Percentiles rank a stretch among this genome's conserved stretches.
These are phyloP conservation scores for Ceratobasidium sp. DNA, from an alignment of 1,284 basidiomycete species.

Conservation along the genomic window DNA sequence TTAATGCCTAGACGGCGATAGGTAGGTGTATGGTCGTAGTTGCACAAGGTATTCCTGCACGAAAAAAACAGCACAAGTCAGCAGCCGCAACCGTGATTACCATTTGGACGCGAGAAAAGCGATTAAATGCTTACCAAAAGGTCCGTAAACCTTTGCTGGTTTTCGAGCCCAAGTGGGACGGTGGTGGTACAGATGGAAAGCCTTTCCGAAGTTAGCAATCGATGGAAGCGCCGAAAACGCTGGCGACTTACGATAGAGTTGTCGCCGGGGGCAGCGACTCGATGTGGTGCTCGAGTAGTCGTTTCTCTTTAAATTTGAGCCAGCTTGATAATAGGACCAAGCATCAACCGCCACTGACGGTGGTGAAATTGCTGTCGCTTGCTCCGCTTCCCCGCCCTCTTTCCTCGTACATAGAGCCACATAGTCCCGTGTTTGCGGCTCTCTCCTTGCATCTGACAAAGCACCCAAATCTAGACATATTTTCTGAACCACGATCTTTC, in stretches of 20 bases:
- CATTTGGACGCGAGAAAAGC: slow-evolving; percentile 8
- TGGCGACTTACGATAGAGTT: background rate
- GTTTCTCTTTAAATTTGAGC: slow-evolving; percentile 29
- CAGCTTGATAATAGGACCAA: slow-evolving; percentile 24
- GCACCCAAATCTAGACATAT: slow-evolving; percentile 14
- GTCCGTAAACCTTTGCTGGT: slow-evolving; percentile 4
- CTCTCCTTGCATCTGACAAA: background rate
- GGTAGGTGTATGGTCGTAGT: slow-evolving; percentile 8
- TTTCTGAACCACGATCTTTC: slow-evolving; percentile 2
- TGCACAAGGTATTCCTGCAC: slow-evolving; percentile 24
- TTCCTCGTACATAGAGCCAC: slow-evolving; percentile 13
- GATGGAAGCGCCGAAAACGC: background rate
- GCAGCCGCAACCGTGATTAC: background rate
- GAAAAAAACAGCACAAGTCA: background rate
- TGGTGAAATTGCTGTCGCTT: slow-evolving; percentile 29
- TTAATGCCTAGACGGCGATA: background rate
- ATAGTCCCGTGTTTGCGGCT: slow-evolving; percentile 6
- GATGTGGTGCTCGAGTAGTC: background rate
- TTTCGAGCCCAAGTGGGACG: slow-evolving; percentile 7
- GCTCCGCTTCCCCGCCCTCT: slow-evolving; percentile 30
- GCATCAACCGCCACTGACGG: slow-evolving; percentile 27
- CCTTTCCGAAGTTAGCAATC: background rate
- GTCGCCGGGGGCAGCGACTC: slow-evolving; percentile 11
- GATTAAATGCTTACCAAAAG: slow-evolving; percentile 19
- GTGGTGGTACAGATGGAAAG: slow-evolving; percentile 34